Base-by-base conservation (phyloP, 371 early-diverging fungal genomes). In the Mucor circinelloides region DNA sequence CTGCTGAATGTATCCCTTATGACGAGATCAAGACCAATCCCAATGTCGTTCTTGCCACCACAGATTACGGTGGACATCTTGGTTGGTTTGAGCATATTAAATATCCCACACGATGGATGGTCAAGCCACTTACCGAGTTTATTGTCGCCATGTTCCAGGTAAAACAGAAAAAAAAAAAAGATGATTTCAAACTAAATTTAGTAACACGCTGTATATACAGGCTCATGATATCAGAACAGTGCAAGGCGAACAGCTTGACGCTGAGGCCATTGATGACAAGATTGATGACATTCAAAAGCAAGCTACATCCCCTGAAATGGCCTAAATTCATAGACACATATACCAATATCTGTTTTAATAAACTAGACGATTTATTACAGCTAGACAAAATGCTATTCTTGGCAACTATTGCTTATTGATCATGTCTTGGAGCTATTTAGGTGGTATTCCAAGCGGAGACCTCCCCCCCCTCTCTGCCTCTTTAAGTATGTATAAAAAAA, bases 61-160 rank as follows among this genome's bases (percentile, higher is more conserved):
- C 96, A 0, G 76, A 83, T 19, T 76, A 80, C 27, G 99, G 99
- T 56, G 99, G 99, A 10, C 99, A 99, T 75, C 80, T 99, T 56
- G 99, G 98, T 9, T 98, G 95, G 91, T 94, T 93, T 75, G 88
- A 90, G 44, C 89, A 89, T 23, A 64, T 77, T 19, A 64, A 57
- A n/a, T 64, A 68, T 15, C 88, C 87, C 25, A 76, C 75, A 21
- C 79, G 89, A 9, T 93, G 94, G 93, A 84, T 85, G 50, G 85
- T 85, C 23, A 82, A 88, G 40, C 89, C 91, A 17, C 73, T 92
- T 34, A 78, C 85, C 30, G 91, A 93, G 78, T 93, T 85, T 64
- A 84, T 90, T 57, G 76, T 74, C 27, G 91, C 94, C 21, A 82
- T 92, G 65, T 74, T 71, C 28, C 55, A 66, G 59, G 68, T 68